Evolutionary conservation across 2,329 filamentous ascomycete genomes (phyloP), one percentile per base, ranked within the genome.

Genomic region (Monilinia aucupariae): DNA sequence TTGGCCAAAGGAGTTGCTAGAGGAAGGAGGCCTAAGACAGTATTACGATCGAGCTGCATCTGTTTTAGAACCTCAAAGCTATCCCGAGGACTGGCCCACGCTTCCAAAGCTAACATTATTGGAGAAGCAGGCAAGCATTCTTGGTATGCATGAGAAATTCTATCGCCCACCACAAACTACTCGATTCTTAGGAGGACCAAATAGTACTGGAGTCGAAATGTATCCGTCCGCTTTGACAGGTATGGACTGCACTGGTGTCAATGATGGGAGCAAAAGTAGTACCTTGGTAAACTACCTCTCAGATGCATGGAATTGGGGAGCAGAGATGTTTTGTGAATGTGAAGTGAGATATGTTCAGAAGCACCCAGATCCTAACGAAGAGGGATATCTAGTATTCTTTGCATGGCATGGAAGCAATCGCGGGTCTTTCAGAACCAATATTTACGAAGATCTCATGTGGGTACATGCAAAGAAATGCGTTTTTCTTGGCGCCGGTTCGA

Each of bases 271-370:
- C 37, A 89, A 88, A 74, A 87, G 81, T 22, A 86, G 82, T 13
- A 87, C 83, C 0, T 76, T 85, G 1, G 84, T 87, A 45, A 89
- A 86, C 0, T 89, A 89, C 68, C 75, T 89, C 9, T 80, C 83
- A 9, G 86, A 89, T 72, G 85, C 87, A 1, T 89, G 85, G 86
- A 87, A 88, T 69, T 87, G 85, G 84, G 87, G 86, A 10, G 84
- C 86, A 15, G 85, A 89, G 69, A 83, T 89, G 73, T 89, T 89
- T 66, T 89, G 86, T 73, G 81, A 85, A 68, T 85, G 85, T 65
- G 85, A 89, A 71, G 86, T 88, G 2, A 78, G 83, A 51, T 82
- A 87, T 69, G 77, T 89, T 58, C 79, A 82, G 62, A 81, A 84
- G 71, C 78, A 79, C 49, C 76, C 76, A 1, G 71, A 73, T 0